Evolutionary conservation across 768 basidiomycete species (phyloP), one percentile per base, ranked within the genome.

Genomic region (Pleurotus platypus): DNA sequence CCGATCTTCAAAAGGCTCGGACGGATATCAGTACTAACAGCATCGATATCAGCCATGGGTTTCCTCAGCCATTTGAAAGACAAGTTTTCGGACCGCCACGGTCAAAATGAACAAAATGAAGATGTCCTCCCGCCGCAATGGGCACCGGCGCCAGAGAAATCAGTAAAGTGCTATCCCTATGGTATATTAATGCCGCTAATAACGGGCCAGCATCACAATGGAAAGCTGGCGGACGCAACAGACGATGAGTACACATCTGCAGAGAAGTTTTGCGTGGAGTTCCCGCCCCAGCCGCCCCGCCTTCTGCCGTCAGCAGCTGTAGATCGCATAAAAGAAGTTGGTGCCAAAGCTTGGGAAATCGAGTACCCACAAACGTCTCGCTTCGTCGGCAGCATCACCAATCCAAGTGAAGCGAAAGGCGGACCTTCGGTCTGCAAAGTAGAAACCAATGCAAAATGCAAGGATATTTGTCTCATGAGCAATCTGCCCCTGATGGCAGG

Each of bases 401-500:
- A 72, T 48, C 56, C 62, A 20, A 67, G 64, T 43, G 75, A 76
- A 49, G 45, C 61, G 47, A 74, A 78, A 59, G 62, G 63, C 16
- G 63, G 59, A 11, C 63, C 60, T n/a, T 70, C 62, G 8, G 67
- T 78, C 13, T 70, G 77, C 38, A 68, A 62, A 18, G 76, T 89
- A 6, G 62, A 70, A 46, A 83, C 84, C 1, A 59, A 57, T 0
- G 24, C 58, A 2, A 58, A 59, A 2, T 87, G 84, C 68, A 68
- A 72, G 56, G 81, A 82, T 58, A 69, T 75, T 2, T 84, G 80
- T 65, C 63, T 89, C 30, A 60, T 85, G 65, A 86, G 86, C 69
- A 72, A 81, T 63, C 66, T 86, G 5, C 87, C 86, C 0, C 72
- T 88, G 46, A 63, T 83, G 38, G 80, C 80, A 5, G 87, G 85